Conservation (phyloP, 2,329 filamentous ascomycete genomes). For the Tolypocladium tropicale region DNA sequence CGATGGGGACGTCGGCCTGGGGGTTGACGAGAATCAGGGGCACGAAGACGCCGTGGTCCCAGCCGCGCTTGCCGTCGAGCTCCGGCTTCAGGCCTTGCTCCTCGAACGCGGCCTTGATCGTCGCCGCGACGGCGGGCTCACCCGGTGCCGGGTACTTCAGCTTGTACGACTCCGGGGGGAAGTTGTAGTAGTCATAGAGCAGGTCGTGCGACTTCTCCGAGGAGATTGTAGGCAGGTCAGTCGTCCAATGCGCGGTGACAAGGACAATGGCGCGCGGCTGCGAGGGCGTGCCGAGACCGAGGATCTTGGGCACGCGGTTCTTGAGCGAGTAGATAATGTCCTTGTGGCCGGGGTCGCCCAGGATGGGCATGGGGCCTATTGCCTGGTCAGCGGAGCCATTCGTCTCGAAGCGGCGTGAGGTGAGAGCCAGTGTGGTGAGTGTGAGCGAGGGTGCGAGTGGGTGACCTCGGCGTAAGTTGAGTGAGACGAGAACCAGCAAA, state of each 20-base stretch:
- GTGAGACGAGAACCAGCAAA: not conserved
- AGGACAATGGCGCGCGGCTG: slow-evolving; percentile 42
- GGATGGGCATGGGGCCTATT: slow-evolving; percentile 44
- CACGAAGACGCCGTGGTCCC: slow-evolving; percentile 53
- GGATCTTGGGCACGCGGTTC: slow-evolving; percentile 42
- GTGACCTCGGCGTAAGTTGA: not conserved
- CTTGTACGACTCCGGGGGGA: slow-evolving; percentile 43
- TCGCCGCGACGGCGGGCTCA: slow-evolving; percentile 38
- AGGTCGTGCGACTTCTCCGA: slow-evolving; percentile 35
- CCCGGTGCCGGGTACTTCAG: slow-evolving; percentile 48
- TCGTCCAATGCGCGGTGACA: slow-evolving; percentile 49
- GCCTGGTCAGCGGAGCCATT: not conserved
- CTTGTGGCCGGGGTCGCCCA: slow-evolving; percentile 43
- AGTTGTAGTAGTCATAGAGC: slow-evolving; percentile 50
- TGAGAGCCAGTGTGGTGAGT: not conserved
- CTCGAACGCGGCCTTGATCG: slow-evolving; percentile 34
- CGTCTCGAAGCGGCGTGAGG: not conserved
- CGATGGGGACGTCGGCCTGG: slow-evolving; percentile 38
- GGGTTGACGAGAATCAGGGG: slow-evolving; percentile 45
- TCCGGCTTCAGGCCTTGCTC: slow-evolving; percentile 31
- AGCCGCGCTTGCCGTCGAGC: slow-evolving; percentile 31
- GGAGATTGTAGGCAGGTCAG: slow-evolving; percentile 37
- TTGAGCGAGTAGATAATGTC: slow-evolving; percentile 40
- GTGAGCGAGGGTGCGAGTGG: not conserved
- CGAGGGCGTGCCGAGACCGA: slow-evolving; percentile 40